Conservation (phyloP, 129 eudicot species). For the Heracleum sosnowskyi region DNA sequence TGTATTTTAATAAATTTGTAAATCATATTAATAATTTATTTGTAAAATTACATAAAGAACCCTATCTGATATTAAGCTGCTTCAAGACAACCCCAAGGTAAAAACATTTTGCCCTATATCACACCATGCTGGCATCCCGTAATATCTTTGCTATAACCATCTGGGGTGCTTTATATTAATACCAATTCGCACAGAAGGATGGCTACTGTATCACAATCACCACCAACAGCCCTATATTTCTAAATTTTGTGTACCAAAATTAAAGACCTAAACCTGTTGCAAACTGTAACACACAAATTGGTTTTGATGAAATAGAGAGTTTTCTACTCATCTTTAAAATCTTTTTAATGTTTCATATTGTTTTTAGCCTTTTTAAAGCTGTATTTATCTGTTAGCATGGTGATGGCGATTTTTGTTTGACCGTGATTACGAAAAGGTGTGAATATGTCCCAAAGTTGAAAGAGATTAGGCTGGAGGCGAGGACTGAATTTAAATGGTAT, state of each 20-base stretch:
- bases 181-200: neutral
- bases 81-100: neutral
- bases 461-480: neutral
- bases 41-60: neutral
- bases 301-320: neutral
- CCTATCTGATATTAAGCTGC: neutral
- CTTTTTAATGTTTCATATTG: neutral
- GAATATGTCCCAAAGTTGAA: neutral
- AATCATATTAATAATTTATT: neutral
- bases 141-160: neutral
- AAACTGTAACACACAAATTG: neutral
- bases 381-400: no score
- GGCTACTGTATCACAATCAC: no score
- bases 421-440: neutral
- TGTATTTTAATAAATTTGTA: neutral
- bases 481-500: neutral
- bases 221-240: neutral
- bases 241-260: neutral
- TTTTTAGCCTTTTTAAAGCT: no score
- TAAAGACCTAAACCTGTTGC: neutral
- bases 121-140: neutral
- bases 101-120: neutral
- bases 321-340: neutral
- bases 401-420: neutral
- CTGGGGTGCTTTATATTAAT: neutral